Base-by-base conservation (phyloP, 2,329 filamentous ascomycete genomes). In the Fusarium bulbicola region DNA sequence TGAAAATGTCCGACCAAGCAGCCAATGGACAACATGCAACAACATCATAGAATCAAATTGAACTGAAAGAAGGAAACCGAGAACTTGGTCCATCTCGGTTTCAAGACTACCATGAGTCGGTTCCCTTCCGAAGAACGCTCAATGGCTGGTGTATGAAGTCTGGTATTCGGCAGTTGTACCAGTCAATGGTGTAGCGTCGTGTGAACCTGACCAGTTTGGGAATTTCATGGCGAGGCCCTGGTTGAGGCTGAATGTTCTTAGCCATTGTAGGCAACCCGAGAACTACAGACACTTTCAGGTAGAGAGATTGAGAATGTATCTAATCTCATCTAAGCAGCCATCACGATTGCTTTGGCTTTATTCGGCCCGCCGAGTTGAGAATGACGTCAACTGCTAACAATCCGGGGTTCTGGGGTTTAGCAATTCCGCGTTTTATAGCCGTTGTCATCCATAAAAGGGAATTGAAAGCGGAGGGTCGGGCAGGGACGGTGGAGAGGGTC, bases 361-460 rank as follows among this genome's bases (percentile, higher is more conserved):
- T 73, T 75, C 73, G 73, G 75, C 57, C 59, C 67, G 65, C 63
- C 24, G 12, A 46, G 37, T 46, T 16, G 32, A 49, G 18, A 16
- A 59, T 77, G 75, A 77, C 75, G 75, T 77, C 70, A 77, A 52
- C 10, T 9, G n/a, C 15, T 40, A 43, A 59, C 36, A 45, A 45
- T 50, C 57, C 42, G 66, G 66, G 47, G 40, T 52, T 28, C 46
- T 52, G 56, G 58, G 59, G 47, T 66, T 61, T 24, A 72, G 50
- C 34, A 28, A 46, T 28, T 54, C 30, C 18, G 59, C 45, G 47
- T 57, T 26, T 24, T 18, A 40, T 30, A 59, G 24, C n/a, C 18
- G 11, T 46, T 46, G 16, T 43, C 43, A 47, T 42, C 63, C 54
- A 43, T 42, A 56, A 54, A 58, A 39, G 50, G 52, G 49, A 60